Percentiles rank a stretch among this genome's conserved stretches.
Conservation (phyloP, 2,329 filamentous ascomycete species). For the Fulvia fulva region DNA sequence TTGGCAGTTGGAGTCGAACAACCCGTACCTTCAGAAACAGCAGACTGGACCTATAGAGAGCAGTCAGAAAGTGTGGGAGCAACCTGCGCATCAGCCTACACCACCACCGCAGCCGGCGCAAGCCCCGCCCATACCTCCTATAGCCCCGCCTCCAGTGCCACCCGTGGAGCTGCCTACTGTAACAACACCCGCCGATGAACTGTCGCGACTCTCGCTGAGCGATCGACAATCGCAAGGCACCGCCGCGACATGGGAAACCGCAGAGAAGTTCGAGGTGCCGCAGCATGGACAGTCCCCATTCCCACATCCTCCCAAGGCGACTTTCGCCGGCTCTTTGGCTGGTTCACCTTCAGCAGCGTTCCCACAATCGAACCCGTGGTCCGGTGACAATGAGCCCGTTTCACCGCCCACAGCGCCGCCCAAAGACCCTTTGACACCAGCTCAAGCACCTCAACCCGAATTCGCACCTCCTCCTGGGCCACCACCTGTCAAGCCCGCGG, state of each 20-base stretch:
- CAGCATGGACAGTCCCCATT: slow-evolving; percentile 27
- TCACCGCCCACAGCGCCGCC: slow-evolving; percentile 15
- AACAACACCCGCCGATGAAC: slow-evolving; percentile 39
- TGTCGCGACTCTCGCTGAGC: slow-evolving; percentile 37
- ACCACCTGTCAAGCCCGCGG: background rate
- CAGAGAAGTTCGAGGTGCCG: slow-evolving; percentile 26
- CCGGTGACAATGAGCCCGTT: slow-evolving; percentile 6
- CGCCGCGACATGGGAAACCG: slow-evolving; percentile 21
- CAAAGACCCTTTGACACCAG: slow-evolving; percentile 18
- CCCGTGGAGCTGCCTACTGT: slow-evolving; percentile 41
- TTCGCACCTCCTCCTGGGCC: slow-evolving; percentile 13
- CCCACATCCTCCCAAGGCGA: slow-evolving; percentile 7
- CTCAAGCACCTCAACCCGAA: background rate
- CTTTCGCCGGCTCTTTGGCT: slow-evolving; percentile 15
- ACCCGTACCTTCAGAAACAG: slow-evolving; percentile 19
- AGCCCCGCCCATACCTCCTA: slow-evolving; percentile 20
- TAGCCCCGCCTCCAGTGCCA: slow-evolving; percentile 16
- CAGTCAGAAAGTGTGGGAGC: slow-evolving; percentile 39
- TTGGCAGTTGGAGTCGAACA: slow-evolving; percentile 24
- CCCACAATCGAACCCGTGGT: slow-evolving; percentile 21
- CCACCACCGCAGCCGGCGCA: slow-evolving; percentile 20
- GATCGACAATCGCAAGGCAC: slow-evolving; percentile 16
- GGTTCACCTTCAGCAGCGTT: slow-evolving; percentile 11
- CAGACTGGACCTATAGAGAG: slow-evolving; percentile 26
- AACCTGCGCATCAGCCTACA: slow-evolving; percentile 17